These are phyloP conservation scores for Corrigiola litoralis DNA, from an alignment of 179 eudicot genomes.

Conservation along the genomic window DNA sequence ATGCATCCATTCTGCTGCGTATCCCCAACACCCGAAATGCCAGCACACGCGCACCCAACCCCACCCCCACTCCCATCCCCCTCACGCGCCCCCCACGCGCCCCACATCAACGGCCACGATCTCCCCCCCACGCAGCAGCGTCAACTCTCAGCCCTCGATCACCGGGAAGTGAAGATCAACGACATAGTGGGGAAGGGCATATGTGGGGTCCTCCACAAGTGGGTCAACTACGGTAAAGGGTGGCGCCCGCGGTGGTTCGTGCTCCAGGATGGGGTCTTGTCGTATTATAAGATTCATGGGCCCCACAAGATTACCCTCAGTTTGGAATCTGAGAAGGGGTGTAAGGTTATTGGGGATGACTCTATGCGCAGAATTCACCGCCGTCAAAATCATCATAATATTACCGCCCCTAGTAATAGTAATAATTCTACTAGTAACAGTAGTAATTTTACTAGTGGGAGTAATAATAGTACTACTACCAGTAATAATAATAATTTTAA, in stretches of 20 bases:
- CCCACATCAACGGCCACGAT: conserved; percentile 19
- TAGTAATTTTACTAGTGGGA: too few relatives aligned
- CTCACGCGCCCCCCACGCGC: conserved; percentile 1
- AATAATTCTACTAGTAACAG: too few relatives aligned
- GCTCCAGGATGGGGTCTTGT: conserved; percentile 74
- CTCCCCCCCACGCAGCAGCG: neutral
- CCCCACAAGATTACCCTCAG: conserved; percentile 58
- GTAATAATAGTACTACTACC: too few relatives aligned
- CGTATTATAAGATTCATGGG: conserved; percentile 83
- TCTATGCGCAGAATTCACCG: conserved; percentile 49
- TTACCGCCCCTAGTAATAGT: too few relatives aligned
- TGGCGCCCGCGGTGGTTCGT: conserved; percentile 93
- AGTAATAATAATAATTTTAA: too few relatives aligned
- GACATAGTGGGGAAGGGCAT: conserved; percentile 65
- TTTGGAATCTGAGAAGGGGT: conserved; percentile 52
- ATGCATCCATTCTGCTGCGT: conserved; percentile 57
- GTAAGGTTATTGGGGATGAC: conserved; percentile 73
- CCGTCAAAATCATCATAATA: neutral
- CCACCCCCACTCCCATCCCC: conserved; percentile 19
- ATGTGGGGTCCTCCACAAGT: conserved; percentile 67
- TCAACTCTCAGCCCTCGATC: conserved; percentile 29
- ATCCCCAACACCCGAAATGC: conserved; percentile 29
- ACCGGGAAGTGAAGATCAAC: conserved; percentile 54
- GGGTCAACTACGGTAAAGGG: conserved; percentile 93
- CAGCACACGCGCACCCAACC: conserved; percentile 8